Base-by-base conservation (phyloP, 2,329 filamentous ascomycete genomes). In the Xylariaceae sp. region DNA sequence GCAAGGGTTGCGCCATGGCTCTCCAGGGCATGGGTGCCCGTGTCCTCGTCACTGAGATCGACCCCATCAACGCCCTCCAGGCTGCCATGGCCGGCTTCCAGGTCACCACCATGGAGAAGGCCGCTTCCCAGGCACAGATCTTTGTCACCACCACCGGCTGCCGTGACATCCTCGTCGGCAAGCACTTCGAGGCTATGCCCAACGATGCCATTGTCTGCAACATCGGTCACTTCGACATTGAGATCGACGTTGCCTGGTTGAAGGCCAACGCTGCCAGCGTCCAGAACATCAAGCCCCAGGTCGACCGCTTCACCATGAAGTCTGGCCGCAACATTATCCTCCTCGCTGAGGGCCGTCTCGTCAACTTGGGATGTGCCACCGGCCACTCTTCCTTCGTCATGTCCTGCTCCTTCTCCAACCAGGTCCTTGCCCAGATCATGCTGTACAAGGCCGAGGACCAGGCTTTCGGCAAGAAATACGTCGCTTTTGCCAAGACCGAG, bases 401-500 rank as follows among this genome's bases (percentile, higher is more conserved):
- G 94, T 96, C 91, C 66, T 99, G 94, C 87, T 97, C 92, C 59
- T 99, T 99, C 87, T 95, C 91, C 83, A 99, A 99, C 87, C 94
- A 99, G 83, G 94, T 97, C 66, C 89, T 99, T 72, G 94, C 94
- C 62, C 94, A 99, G 82, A 97, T 99, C 78, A 87, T 95, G 80
- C 80, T 99, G 68, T 99, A 76, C 88, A 97, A 97, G 87, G 86
- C 85, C 67, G 81, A 86, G 66, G 91, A 97, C 71, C 82, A 82
- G 70, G 86, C 78, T 51, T 99, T 95, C 73, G 83, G 86, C 75
- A 78, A 89, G 77, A 96, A 96, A 83, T 95, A 96, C 78, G 77
- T 91, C 66, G 94, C 96, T 78, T 99, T 96, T 72, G 90, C 88
- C 77, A 89, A 91, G 81, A 83, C 82, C 58, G 89, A 88, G 75